These are phyloP conservation scores for Tricholoma sp. DNA, from an alignment of 768 basidiomycete genomes.

Conservation along the genomic window DNA sequence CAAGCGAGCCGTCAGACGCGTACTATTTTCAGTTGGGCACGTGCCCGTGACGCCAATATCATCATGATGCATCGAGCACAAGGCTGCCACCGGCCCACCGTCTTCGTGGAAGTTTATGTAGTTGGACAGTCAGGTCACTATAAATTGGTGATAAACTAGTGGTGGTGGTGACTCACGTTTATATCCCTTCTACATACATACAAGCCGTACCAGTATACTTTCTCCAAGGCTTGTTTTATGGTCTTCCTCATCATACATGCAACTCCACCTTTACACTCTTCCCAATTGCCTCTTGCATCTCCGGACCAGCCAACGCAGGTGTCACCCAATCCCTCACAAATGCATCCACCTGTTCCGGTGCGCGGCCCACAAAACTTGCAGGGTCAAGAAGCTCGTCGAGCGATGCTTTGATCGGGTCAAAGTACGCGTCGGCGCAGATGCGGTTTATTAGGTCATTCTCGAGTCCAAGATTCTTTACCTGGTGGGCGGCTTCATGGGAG, in stretches of 20 bases:
- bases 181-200: too few species aligned
- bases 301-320: slow-evolving; percentile 66
- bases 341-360: slow-evolving; percentile 89
- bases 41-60: too few species aligned
- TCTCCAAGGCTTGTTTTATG: too few species aligned
- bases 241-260: slow-evolving; percentile 35
- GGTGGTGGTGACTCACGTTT: too few species aligned
- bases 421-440: slow-evolving; percentile 77
- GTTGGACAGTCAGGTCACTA: too few species aligned
- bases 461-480: slow-evolving; percentile 91
- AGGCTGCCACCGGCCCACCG: too few species aligned
- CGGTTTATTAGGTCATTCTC: slow-evolving; percentile 96
- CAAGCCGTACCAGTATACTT: too few species aligned
- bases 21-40: too few species aligned
- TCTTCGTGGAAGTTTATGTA: too few species aligned
- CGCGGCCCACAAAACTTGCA: slow-evolving; percentile 84
- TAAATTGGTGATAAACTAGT: too few species aligned
- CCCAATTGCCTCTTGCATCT: slow-evolving; percentile 48
- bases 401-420: slow-evolving; percentile 78
- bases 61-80: too few species aligned
- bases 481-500: slow-evolving; percentile 89
- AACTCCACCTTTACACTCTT: slow-evolving; percentile 59
- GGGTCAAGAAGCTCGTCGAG: slow-evolving; percentile 82
- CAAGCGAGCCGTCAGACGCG: too few species aligned
- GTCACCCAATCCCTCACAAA: slow-evolving; percentile 86